Evolutionary conservation across 306 rosid species (phyloP).

Genomic region (Psophocarpus tetragonolobus): DNA sequence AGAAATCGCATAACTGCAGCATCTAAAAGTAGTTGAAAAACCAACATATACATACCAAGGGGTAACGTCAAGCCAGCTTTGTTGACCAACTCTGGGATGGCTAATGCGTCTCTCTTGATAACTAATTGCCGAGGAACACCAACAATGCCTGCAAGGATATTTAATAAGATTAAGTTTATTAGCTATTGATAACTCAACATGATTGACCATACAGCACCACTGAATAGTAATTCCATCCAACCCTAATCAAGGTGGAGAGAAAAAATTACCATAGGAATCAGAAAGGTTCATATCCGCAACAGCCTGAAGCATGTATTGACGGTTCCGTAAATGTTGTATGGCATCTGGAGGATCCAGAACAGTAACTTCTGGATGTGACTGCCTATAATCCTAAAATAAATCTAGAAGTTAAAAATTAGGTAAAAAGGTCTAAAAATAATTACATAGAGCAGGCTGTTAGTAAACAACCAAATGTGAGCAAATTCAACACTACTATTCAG

Average conservation of each 20-base stretch:
- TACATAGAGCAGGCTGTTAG: background rate
- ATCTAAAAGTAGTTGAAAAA: slow-evolving; percentile 35
- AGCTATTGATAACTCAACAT: slow-evolving; percentile 5
- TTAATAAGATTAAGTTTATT: background rate
- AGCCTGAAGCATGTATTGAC: slow-evolving; percentile 95
- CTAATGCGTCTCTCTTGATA: slow-evolving; percentile 79
- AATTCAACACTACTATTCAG: slow-evolving; percentile 12
- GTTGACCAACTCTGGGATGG: slow-evolving; percentile 70
- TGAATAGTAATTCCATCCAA: background rate
- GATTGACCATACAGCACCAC: slow-evolving; percentile 1
- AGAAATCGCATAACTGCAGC: slow-evolving; percentile 36
- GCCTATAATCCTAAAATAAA: slow-evolving; percentile 73
- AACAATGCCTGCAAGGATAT: slow-evolving; percentile 62
- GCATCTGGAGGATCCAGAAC: slow-evolving; percentile 98
- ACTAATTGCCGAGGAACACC: slow-evolving; percentile 84
- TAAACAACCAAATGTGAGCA: background rate
- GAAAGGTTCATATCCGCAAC: slow-evolving; percentile 86
- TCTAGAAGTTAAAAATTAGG: slow-evolving; percentile 11
- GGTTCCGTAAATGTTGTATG: slow-evolving; percentile 74
- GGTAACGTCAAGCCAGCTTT: slow-evolving; percentile 75
- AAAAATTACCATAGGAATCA: slow-evolving; percentile 64
- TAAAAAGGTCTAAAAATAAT: background rate
- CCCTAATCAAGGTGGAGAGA: slow-evolving; percentile 16
- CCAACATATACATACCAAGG: slow-evolving; percentile 62
- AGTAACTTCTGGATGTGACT: slow-evolving; percentile 82